Percentiles rank a stretch among this genome's conserved stretches.
phyloP scores from a whole-genome alignment of 2,329 filamentous ascomycete species.

The Cercospora sojina region DNA sequence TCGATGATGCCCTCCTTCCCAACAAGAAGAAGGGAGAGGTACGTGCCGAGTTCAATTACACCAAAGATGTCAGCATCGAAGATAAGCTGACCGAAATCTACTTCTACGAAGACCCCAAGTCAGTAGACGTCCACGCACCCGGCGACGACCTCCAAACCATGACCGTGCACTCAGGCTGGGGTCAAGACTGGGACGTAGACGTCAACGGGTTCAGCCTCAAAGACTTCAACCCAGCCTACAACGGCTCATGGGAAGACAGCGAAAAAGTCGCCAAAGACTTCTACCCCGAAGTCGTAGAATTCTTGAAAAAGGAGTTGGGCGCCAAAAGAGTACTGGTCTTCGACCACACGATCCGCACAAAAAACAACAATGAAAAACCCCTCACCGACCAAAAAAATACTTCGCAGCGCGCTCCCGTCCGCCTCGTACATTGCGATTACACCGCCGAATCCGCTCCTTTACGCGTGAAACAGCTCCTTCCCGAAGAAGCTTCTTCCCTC shows the following conservation, averaged over 20 bases:
- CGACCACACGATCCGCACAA: slow-evolving; percentile 52
- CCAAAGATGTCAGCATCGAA: slow-evolving; percentile 41
- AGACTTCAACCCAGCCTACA: slow-evolving; percentile 35
- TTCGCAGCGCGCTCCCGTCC: slow-evolving; percentile 47
- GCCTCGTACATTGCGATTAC: slow-evolving; percentile 55
- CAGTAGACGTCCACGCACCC: slow-evolving; percentile 45
- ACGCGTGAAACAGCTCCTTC: slow-evolving; percentile 48
- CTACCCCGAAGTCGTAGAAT: slow-evolving; percentile 50
- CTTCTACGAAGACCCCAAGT: slow-evolving; percentile 43
- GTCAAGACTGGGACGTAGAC: slow-evolving; percentile 47
- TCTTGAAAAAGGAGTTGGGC: slow-evolving; percentile 48
- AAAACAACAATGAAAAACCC: slow-evolving; percentile 36
- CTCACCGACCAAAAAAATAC: slow-evolving; percentile 40
- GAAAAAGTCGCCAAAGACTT: slow-evolving; percentile 44
- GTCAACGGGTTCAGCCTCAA: slow-evolving; percentile 49
- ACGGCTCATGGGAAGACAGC: slow-evolving; percentile 43
- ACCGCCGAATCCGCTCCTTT: slow-evolving; percentile 46
- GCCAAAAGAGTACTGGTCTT: slow-evolving; percentile 50
- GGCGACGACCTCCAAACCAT: slow-evolving; percentile 43
- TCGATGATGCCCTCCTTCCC: slow-evolving; percentile 41
- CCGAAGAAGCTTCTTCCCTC: slow-evolving; percentile 45
- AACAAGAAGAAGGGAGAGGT: slow-evolving; percentile 35
- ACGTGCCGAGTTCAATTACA: slow-evolving; percentile 49
- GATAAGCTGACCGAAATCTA: slow-evolving; percentile 44
- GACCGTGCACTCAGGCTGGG: slow-evolving; percentile 45